phyloP scores from a whole-genome alignment of 805 yeast species.

The Metschnikowia colocasiae region DNA sequence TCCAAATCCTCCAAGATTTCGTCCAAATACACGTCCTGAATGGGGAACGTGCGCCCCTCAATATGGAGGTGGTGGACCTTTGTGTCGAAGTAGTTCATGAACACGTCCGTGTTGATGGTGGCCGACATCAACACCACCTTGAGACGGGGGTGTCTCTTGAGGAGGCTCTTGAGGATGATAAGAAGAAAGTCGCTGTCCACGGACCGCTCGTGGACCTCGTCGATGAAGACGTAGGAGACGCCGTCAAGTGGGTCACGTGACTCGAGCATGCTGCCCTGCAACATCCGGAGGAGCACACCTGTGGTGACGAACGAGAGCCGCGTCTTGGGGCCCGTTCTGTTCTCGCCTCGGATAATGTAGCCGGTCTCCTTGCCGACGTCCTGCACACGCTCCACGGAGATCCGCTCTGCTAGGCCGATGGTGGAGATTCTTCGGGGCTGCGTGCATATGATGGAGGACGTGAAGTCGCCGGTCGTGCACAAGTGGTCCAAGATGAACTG shows the following conservation, averaged over 20 bases:
- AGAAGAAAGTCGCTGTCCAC: constrained; percentile 84
- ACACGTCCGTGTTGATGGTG: constrained; percentile 71
- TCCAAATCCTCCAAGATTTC: constrained; percentile 55
- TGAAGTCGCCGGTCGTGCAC: constrained; percentile 44
- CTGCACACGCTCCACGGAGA: constrained; percentile 74
- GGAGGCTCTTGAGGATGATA: constrained; percentile 65
- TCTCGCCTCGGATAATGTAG: constrained; percentile 86
- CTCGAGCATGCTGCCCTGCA: constrained; percentile 49
- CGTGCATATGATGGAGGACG: constrained; percentile 71
- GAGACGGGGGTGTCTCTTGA: constrained; percentile 48
- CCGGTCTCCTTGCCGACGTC: constrained; percentile 76
- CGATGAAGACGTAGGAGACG: constrained; percentile 72
- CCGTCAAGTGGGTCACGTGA: constrained; percentile 35
- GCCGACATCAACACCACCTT: constrained; percentile 89
- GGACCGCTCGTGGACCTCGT: constrained; percentile 96
- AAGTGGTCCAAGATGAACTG: constrained; percentile 80
- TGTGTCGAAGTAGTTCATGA: constrained; percentile 59
- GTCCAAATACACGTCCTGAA: constrained; percentile 70
- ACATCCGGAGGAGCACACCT: constrained; percentile 84
- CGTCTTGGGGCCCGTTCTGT: constrained; percentile 56
- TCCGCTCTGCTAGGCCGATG: constrained; percentile 89
- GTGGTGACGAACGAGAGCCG: constrained; percentile 87
- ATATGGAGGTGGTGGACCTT: constrained; percentile 67
- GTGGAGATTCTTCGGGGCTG: constrained; percentile 97
- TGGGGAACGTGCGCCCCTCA: constrained; percentile 93